Conservation (phyloP, 306 rosid species). For the Heteromeles arbutifolia region DNA sequence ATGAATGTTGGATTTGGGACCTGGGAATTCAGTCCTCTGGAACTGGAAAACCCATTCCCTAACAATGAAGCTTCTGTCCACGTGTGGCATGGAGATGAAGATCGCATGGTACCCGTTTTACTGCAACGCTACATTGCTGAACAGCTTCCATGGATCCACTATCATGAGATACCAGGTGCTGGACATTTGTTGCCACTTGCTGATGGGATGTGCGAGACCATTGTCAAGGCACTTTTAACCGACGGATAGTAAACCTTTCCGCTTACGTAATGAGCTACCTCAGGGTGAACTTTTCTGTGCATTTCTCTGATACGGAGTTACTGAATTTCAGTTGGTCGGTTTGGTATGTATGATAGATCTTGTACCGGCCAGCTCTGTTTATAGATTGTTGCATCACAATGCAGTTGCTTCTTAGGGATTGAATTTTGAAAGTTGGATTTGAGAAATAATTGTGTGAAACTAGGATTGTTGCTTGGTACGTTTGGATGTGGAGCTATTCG, state of each 20-base stretch:
- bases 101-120: slow-evolving; percentile 46
- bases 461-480: not conserved
- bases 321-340: slow-evolving; percentile 13
- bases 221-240: slow-evolving; percentile 41
- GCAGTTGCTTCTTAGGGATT: slow-evolving; percentile 6
- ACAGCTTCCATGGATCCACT: slow-evolving; percentile 72
- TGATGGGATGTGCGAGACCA: slow-evolving; percentile 44
- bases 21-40: slow-evolving; percentile 77
- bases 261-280: slow-evolving; percentile 2
- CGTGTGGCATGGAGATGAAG: slow-evolving; percentile 89
- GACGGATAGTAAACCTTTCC: slow-evolving; percentile 27
- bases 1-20: slow-evolving; percentile 52
- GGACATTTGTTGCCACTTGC: slow-evolving; percentile 57
- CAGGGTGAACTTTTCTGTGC: slow-evolving; percentile 8
- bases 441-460: not conserved
- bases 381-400: slow-evolving; percentile 5
- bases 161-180: slow-evolving; percentile 70
- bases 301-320: slow-evolving; percentile 11
- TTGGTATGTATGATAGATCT: slow-evolving; percentile 13
- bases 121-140: slow-evolving; percentile 53
- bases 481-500: not conserved
- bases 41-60: slow-evolving; percentile 72
- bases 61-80: slow-evolving; percentile 63
- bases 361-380: not conserved
- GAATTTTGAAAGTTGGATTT: not conserved